phyloP scores from a whole-genome alignment of 2,329 filamentous ascomycete genomes.

The Fusarium tanahbumbuense region DNA sequence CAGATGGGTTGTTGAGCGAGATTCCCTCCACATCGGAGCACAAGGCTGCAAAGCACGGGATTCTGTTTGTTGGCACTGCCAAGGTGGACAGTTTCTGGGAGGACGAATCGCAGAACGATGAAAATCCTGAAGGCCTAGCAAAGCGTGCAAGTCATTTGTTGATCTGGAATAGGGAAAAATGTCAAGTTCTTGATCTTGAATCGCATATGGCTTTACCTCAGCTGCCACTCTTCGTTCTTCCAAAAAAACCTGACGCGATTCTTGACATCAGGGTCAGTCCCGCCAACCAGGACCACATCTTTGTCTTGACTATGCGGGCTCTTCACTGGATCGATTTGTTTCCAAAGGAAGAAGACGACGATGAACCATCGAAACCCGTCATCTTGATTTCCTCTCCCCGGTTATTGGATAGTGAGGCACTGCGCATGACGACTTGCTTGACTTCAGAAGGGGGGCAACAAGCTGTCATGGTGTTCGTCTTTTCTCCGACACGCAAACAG shows the following conservation, averaged over 20 bases:
- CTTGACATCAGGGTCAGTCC: slow-evolving; percentile 66
- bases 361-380: slow-evolving; percentile 26
- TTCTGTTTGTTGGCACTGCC: slow-evolving; percentile 56
- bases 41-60: slow-evolving; percentile 54
- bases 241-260: slow-evolving; percentile 56
- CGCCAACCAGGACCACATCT: slow-evolving; percentile 60
- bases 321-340: slow-evolving; percentile 62
- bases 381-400: slow-evolving; percentile 49
- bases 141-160: slow-evolving; percentile 46
- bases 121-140: slow-evolving; percentile 11
- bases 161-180: slow-evolving; percentile 53
- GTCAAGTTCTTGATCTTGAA: slow-evolving; percentile 54
- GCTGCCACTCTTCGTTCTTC: slow-evolving; percentile 44
- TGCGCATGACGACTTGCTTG: slow-evolving; percentile 48
- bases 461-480: slow-evolving; percentile 50
- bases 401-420: slow-evolving; percentile 41
- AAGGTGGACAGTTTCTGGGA: slow-evolving; percentile 40
- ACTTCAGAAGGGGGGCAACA: slow-evolving; percentile 38
- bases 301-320: slow-evolving; percentile 67
- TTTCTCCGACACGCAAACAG: slow-evolving; percentile 49
- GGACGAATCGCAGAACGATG: slow-evolving; percentile 19
- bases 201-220: slow-evolving; percentile 46
- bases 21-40: slow-evolving; percentile 49
- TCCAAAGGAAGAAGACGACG: slow-evolving; percentile 19
- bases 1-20: slow-evolving; percentile 52